Conservation (phyloP, 2,329 filamentous ascomycete genomes). For the Elsinoe arachidis region DNA sequence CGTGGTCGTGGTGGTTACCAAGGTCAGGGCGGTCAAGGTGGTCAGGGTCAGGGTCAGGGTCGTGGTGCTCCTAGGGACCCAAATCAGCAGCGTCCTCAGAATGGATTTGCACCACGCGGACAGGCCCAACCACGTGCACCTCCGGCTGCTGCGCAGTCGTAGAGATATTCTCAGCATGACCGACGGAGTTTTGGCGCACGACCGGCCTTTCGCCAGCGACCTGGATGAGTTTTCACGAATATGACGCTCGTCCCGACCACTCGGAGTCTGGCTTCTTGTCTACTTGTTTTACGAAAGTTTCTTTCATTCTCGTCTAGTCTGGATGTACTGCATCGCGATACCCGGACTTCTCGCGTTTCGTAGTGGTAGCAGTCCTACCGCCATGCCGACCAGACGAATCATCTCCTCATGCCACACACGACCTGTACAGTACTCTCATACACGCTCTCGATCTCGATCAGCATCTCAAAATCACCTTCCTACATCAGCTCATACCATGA, state of each 20-base stretch:
- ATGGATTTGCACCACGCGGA: conserved; percentile 20
- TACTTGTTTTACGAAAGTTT: background rate
- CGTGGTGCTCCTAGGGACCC: conserved; percentile 25
- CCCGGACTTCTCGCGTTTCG: conserved; percentile 2
- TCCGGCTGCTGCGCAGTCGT: conserved; percentile 21
- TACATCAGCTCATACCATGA: background rate
- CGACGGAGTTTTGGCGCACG: conserved; percentile 23
- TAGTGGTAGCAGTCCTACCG: conserved; percentile 1
- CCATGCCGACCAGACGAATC: background rate
- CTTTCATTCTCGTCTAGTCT: background rate
- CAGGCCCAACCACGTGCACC: conserved; percentile 23
- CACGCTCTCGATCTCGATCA: background rate
- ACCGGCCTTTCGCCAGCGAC: background rate
- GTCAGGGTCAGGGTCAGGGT: conserved; percentile 22
- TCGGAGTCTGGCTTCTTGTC: background rate
- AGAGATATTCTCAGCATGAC: background rate
- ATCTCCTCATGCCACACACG: background rate
- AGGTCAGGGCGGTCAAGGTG: conserved; percentile 22
- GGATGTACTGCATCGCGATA: conserved; percentile 3
- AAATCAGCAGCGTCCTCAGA: conserved; percentile 21
- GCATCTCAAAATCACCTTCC: background rate
- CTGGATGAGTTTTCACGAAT: conserved; percentile 13
- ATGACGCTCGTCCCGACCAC: conserved; percentile 7
- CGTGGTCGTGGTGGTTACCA: conserved; percentile 25
- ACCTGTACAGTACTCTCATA: conserved; percentile 12